phyloP scores from a whole-genome alignment of 1,139 yeast species.

The Candida glucosophila region DNA sequence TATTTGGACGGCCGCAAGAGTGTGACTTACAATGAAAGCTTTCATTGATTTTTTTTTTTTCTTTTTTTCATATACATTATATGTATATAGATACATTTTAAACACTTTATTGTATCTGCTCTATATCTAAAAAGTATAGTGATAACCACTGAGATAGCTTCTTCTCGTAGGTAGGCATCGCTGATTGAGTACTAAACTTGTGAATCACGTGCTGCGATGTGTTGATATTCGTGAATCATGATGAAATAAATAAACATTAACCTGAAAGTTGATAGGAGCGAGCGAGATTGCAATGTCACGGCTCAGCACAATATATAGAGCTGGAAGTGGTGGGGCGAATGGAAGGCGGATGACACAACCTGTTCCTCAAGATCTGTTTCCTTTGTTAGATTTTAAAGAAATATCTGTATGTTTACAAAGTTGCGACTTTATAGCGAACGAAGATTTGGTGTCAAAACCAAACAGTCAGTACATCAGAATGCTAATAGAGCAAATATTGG shows the following conservation, averaged over 20 bases:
- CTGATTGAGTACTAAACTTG: no score
- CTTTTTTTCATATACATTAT: no score
- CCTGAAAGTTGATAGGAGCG: no score
- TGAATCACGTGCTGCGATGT: no score
- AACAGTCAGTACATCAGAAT: conserved; percentile 53
- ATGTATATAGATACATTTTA: no score
- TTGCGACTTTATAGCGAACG: conserved; percentile 56
- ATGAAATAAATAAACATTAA: conserved; percentile 1
- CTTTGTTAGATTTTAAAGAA: conserved; percentile 58
- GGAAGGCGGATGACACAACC: conserved; percentile 10
- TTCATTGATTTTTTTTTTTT: neutral
- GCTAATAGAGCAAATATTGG: conserved; percentile 64
- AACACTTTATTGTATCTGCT: no score
- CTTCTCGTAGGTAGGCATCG: no score
- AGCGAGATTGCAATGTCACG: conserved; percentile 17
- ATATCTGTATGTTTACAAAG: conserved; percentile 53
- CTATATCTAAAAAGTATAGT: no score
- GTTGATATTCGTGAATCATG: conserved; percentile 1
- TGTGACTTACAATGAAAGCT: conserved; percentile 19
- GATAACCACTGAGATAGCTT: no score
- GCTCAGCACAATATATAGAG: conserved; percentile 16
- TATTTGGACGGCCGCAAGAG: conserved; percentile 85
- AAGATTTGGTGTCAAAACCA: conserved; percentile 59
- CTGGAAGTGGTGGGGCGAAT: conserved; percentile 5
- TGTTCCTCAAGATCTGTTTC: conserved; percentile 39